Conservation (phyloP, 148 eudicot genomes). For the Arctostaphylos glauca region DNA sequence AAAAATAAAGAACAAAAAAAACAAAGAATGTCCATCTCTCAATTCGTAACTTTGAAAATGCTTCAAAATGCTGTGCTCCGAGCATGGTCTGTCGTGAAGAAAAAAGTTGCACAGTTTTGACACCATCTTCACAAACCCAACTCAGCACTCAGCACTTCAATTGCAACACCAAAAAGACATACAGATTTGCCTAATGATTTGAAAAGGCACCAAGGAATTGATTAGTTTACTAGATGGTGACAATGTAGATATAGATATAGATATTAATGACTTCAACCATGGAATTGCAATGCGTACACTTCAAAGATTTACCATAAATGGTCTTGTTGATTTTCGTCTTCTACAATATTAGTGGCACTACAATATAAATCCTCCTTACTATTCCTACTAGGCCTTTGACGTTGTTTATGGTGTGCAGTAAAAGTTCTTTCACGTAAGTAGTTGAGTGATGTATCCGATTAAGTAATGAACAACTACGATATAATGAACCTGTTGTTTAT, state of each 20-base stretch:
- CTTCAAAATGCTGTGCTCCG: background rate
- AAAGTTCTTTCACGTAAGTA: background rate
- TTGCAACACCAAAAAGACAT: background rate
- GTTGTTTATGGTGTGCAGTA: background rate
- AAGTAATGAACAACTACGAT: background rate
- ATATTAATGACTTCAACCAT: background rate
- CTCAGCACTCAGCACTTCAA: background rate
- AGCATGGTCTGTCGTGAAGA: background rate
- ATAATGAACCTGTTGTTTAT: background rate
- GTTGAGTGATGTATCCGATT: no score
- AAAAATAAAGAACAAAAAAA: background rate
- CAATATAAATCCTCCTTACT: no score
- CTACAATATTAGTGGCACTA: background rate
- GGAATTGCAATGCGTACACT: background rate
- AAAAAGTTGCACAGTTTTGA: background rate
- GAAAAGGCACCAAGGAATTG: background rate
- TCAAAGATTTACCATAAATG: background rate
- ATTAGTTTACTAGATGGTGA: background rate
- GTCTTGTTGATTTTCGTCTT: no score
- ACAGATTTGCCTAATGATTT: background rate
- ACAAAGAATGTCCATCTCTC: slow-evolving; percentile 1
- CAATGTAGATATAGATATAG: background rate
- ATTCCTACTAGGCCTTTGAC: background rate
- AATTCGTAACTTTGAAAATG: background rate
- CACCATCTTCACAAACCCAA: background rate